Evolutionary conservation across 2,329 filamentous ascomycete species (phyloP).

Genomic region (Alternaria ethzedia): DNA sequence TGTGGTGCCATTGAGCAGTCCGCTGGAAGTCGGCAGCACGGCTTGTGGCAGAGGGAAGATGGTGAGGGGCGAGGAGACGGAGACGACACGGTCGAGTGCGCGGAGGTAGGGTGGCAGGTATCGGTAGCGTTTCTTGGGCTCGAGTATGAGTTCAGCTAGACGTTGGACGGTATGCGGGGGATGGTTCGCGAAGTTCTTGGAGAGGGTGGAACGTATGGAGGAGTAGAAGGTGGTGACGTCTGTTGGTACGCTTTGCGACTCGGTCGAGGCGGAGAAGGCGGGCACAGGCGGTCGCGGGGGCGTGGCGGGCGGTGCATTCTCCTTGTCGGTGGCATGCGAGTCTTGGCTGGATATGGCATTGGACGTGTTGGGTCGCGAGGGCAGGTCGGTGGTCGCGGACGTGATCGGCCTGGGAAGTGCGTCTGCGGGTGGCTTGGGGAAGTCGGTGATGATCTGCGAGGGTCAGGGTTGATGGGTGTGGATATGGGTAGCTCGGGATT

Average conservation of each 20-base stretch:
- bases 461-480: not conserved
- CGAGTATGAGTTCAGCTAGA: slow-evolving; percentile 82
- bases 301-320: slow-evolving; percentile 64
- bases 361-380: slow-evolving; percentile 25
- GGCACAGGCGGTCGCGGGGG: slow-evolving; percentile 50
- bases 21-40: slow-evolving; percentile 56
- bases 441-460: slow-evolving; percentile 75
- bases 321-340: slow-evolving; percentile 70
- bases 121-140: slow-evolving; percentile 79
- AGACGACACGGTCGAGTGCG: slow-evolving; percentile 87
- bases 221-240: slow-evolving; percentile 42
- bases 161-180: slow-evolving; percentile 95
- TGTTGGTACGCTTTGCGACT: slow-evolving; percentile 33
- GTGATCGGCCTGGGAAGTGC: slow-evolving; percentile 51
- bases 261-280: slow-evolving; percentile 50
- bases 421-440: slow-evolving; percentile 67
- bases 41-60: slow-evolving; percentile 82
- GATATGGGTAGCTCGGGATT: slow-evolving; percentile 13
- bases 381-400: slow-evolving; percentile 42
- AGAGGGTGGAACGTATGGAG: slow-evolving; percentile 60
- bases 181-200: slow-evolving; percentile 69
- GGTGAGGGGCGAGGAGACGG: slow-evolving; percentile 81
- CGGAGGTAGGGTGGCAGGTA: slow-evolving; percentile 85
- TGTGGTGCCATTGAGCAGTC: slow-evolving; percentile 67
- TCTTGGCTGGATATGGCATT: slow-evolving; percentile 41